phyloP scores from a whole-genome alignment of 306 rosid species.

The Nissolia schottii region DNA sequence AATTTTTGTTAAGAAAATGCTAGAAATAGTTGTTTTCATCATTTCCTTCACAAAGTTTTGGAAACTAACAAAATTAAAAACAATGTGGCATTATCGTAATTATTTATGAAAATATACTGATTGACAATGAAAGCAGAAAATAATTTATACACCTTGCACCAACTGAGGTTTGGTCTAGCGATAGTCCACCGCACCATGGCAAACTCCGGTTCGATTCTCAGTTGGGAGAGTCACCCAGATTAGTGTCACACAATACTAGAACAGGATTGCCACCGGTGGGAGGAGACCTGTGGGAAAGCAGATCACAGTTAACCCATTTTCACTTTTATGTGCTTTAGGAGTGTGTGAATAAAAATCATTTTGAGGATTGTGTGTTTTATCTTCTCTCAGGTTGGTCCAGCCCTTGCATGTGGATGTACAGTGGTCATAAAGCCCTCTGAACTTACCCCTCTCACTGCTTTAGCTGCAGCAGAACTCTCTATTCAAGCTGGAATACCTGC shows the following conservation, averaged over 20 bases:
- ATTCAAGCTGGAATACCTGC: slow-evolving; percentile 96
- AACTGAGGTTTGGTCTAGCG: too few relatives aligned
- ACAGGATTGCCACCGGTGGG: too few relatives aligned
- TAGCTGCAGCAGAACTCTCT: slow-evolving; percentile 95
- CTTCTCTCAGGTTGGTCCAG: slow-evolving; percentile 86
- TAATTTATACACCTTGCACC: not conserved
- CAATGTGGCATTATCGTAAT: not conserved
- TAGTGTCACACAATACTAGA: too few relatives aligned
- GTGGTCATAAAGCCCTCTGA: slow-evolving; percentile 96
- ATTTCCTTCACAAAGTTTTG: not conserved
- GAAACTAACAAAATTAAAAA: not conserved
- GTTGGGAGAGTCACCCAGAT: too few relatives aligned
- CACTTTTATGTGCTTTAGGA: slow-evolving; percentile 8
- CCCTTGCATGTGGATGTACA: slow-evolving; percentile 98
- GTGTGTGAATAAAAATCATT: not conserved
- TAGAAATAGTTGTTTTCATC: not conserved
- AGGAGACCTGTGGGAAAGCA: too few relatives aligned
- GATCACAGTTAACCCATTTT: slow-evolving; percentile 14
- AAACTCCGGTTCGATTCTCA: too few relatives aligned
- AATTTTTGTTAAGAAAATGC: not conserved
- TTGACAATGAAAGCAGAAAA: not conserved
- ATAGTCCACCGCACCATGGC: too few relatives aligned
- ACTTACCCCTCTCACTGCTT: slow-evolving; percentile 93
- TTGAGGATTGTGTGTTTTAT: slow-evolving; percentile 13
- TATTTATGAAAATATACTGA: not conserved